A percentile compares a stretch with the other conserved stretches of the same genome.
Conservation (phyloP, 164 flowering plant genomes). For the Sedum album region DNA sequence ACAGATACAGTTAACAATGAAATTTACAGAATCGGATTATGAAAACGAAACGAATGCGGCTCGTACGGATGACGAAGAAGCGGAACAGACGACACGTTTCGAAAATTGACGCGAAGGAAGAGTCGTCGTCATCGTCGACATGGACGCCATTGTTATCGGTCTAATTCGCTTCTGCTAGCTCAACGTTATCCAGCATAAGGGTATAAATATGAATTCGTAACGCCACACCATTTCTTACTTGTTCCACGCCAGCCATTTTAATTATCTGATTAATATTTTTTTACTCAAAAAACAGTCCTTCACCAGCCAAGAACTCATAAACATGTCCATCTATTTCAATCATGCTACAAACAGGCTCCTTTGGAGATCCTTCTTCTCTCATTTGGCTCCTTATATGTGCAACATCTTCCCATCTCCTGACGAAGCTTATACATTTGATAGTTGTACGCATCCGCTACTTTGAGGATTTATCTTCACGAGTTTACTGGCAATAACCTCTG, state of each 20-base stretch:
- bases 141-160: constrained; percentile 2
- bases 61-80: not conserved
- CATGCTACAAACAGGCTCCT: constrained; percentile 35
- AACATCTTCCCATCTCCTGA: constrained; percentile 26
- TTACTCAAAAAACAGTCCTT: constrained; percentile 15
- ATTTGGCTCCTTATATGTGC: constrained; percentile 24
- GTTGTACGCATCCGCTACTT: constrained; percentile 25
- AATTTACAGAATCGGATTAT: not conserved
- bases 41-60: not conserved
- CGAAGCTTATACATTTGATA: constrained; percentile 28
- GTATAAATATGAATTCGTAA: not conserved
- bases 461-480: constrained; percentile 27
- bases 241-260: not conserved
- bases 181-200: not conserved
- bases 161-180: not conserved
- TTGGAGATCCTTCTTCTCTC: constrained; percentile 19
- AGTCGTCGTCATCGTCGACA: constrained; percentile 3
- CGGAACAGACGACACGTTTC: not conserved
- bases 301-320: constrained; percentile 32
- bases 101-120: not conserved
- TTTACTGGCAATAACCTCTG: constrained; percentile 21
- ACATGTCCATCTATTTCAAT: constrained; percentile 34
- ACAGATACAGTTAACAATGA: not conserved
- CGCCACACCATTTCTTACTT: not conserved
- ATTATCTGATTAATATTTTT: no score